Evolutionary conservation across 2,329 filamentous ascomycete species (phyloP).

Genomic region (Ophiostoma piceae): DNA sequence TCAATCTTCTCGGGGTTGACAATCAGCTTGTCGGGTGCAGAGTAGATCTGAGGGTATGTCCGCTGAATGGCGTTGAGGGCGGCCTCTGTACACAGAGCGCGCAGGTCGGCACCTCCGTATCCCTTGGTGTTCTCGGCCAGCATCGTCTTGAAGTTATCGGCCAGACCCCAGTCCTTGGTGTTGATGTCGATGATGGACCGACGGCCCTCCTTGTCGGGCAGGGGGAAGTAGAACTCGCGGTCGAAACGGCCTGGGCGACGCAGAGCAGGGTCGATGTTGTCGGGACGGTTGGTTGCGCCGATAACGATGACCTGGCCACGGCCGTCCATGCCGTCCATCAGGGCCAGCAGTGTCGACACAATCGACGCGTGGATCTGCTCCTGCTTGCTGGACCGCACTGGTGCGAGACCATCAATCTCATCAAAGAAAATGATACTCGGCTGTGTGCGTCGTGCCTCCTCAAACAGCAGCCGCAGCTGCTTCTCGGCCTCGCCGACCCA

Average conservation of each 20-base stretch:
- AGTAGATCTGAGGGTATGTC: slow-evolving; percentile 94
- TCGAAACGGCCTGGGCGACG: slow-evolving; percentile 92
- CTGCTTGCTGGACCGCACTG: slow-evolving; percentile 94
- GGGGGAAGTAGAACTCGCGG: slow-evolving; percentile 94
- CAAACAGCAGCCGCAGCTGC: slow-evolving; percentile 87
- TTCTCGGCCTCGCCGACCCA: slow-evolving; percentile 98
- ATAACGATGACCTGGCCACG: slow-evolving; percentile 97
- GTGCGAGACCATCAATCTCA: slow-evolving; percentile 94
- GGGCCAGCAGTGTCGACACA: slow-evolving; percentile 82
- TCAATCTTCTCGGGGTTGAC: slow-evolving; percentile 81
- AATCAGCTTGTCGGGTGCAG: slow-evolving; percentile 79
- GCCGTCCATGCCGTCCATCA: slow-evolving; percentile 99
- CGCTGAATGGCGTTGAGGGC: slow-evolving; percentile 93
- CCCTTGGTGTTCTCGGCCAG: slow-evolving; percentile 88
- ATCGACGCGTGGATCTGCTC: slow-evolving; percentile 99
- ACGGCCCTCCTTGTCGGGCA: slow-evolving; percentile 75
- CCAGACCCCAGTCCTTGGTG: slow-evolving; percentile 86
- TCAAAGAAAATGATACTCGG: slow-evolving; percentile 99
- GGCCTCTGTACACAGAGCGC: slow-evolving; percentile 91
- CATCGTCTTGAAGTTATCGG: slow-evolving; percentile 71
- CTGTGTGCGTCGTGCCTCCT: slow-evolving; percentile 91
- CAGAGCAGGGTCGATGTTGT: slow-evolving; percentile 94
- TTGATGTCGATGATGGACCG: slow-evolving; percentile 91
- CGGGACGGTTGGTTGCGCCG: slow-evolving; percentile 93
- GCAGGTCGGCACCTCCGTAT: slow-evolving; percentile 85